phyloP scores from a whole-genome alignment of 2,329 filamentous ascomycete genomes.

The Falciphora oryzae region DNA sequence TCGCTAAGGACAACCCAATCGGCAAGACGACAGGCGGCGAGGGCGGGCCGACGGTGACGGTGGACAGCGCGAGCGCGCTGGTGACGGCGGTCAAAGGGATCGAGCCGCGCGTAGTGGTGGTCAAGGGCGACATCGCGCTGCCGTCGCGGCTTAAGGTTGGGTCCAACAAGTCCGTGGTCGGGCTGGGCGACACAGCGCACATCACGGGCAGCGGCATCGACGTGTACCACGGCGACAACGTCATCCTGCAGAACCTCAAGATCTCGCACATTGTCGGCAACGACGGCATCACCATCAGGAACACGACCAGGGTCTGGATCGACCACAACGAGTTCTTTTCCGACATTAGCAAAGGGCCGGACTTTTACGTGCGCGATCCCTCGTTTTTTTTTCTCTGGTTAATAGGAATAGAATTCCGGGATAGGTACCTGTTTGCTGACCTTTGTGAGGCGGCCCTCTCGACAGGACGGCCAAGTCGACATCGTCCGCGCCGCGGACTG shows the following conservation, averaged over 20 bases:
- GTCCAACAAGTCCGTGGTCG: conserved; percentile 36
- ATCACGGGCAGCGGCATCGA: conserved; percentile 28
- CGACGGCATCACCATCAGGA: conserved; percentile 38
- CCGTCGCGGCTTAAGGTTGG: conserved; percentile 34
- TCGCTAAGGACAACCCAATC: conserved; percentile 29
- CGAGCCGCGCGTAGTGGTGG: conserved; percentile 35
- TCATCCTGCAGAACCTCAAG: conserved; percentile 29
- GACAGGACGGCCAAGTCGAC: conserved; percentile 38
- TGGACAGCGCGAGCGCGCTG: conserved; percentile 36
- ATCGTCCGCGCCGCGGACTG: conserved; percentile 38
- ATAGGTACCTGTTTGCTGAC: not conserved
- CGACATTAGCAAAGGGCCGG: conserved; percentile 32
- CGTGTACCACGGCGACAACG: conserved; percentile 26
- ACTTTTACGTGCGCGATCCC: conserved; percentile 25
- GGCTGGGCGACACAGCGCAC: conserved; percentile 25
- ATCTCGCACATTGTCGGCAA: conserved; percentile 29
- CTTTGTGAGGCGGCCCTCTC: not conserved
- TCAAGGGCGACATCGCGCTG: conserved; percentile 34
- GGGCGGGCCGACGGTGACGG: conserved; percentile 41
- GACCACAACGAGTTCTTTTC: conserved; percentile 42
- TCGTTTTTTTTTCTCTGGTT: not conserved
- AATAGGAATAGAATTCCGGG: not conserved
- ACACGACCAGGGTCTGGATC: conserved; percentile 40
- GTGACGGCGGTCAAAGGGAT: conserved; percentile 37
- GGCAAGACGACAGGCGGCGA: conserved; percentile 33